phyloP scores from a whole-genome alignment of 768 basidiomycete genomes.

The Boletus bicolor region DNA sequence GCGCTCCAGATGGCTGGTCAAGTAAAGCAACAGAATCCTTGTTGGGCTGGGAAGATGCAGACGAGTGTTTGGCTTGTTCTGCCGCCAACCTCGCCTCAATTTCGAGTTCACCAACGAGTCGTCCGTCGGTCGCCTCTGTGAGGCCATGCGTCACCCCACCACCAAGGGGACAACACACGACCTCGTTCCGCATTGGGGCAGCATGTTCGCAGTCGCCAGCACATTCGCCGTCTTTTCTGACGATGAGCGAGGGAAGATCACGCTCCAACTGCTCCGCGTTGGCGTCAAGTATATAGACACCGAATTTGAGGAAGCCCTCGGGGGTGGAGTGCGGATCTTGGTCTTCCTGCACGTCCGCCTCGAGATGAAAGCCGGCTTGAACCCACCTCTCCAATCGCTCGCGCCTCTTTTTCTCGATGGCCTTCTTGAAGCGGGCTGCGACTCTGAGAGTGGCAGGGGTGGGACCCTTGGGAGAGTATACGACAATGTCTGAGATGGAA shows the following conservation, averaged over 20 bases:
- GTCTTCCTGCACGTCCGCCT: conserved; percentile 1
- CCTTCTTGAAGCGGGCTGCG: conserved; percentile 63
- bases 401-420: conserved; percentile 53
- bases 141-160: conserved; percentile 19
- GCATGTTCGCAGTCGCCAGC: conserved; percentile 18
- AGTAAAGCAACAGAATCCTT: background rate
- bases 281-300: conserved; percentile 32
- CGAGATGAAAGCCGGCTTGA: conserved; percentile 15
- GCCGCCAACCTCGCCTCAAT: conserved; percentile 17
- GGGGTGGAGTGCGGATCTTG: conserved; percentile 23
- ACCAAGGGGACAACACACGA: background rate
- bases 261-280: conserved; percentile 24
- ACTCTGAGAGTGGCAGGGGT: conserved; percentile 53
- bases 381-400: conserved; percentile 40
- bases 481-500: conserved; percentile 83
- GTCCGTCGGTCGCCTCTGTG: conserved; percentile 33
- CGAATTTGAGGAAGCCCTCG: conserved; percentile 31
- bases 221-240: conserved; percentile 28
- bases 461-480: conserved; percentile 75
- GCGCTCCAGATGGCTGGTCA: background rate
- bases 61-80: background rate
- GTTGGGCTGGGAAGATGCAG: background rate
- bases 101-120: conserved; percentile 21
- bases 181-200: background rate
- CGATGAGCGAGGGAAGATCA: conserved; percentile 30